Percentiles rank a stretch among this genome's conserved stretches.
Evolutionary conservation across 2,329 filamentous ascomycete species (phyloP).

Genomic region (Arthrobotrys entomopaga): DNA sequence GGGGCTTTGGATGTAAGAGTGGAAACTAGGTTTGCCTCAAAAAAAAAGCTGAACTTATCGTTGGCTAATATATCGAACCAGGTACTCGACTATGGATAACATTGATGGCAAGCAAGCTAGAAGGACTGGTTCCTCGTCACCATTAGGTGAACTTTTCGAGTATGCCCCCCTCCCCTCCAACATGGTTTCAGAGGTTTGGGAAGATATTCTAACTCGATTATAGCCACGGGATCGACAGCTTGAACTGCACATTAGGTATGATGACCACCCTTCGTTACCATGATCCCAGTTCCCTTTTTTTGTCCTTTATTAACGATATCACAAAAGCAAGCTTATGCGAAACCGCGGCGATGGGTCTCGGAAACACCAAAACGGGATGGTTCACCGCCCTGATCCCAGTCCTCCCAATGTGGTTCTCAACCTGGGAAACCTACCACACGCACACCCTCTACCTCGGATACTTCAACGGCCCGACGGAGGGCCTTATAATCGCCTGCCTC

Average conservation of each 20-base stretch:
- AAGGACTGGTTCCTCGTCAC: constrained; percentile 92
- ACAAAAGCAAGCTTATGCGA: constrained; percentile 79
- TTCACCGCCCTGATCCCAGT: constrained; percentile 92
- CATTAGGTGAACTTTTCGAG: constrained; percentile 95
- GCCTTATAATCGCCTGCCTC: constrained; percentile 83
- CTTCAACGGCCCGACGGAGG: constrained; percentile 97
- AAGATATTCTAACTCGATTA: constrained; percentile 16
- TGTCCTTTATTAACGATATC: background rate
- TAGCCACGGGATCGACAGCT: constrained; percentile 92
- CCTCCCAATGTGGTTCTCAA: constrained; percentile 98
- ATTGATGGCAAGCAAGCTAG: constrained; percentile 97
- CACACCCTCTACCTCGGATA: constrained; percentile 96
- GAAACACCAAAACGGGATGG: constrained; percentile 82
- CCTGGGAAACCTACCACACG: constrained; percentile 99
- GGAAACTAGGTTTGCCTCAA: background rate
- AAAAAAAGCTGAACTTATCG: background rate
- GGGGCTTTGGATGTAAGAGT: constrained; percentile 85
- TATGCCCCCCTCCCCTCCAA: constrained; percentile 64
- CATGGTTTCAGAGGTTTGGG: background rate
- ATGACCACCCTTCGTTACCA: background rate
- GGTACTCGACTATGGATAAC: constrained; percentile 97
- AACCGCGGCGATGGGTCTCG: constrained; percentile 91
- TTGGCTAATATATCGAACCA: constrained; percentile 56
- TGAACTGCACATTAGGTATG: constrained; percentile 84
- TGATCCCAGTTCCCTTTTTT: background rate